Conservation (phyloP, 2,329 filamentous ascomycete genomes). For the Colletotrichum scovillei region DNA sequence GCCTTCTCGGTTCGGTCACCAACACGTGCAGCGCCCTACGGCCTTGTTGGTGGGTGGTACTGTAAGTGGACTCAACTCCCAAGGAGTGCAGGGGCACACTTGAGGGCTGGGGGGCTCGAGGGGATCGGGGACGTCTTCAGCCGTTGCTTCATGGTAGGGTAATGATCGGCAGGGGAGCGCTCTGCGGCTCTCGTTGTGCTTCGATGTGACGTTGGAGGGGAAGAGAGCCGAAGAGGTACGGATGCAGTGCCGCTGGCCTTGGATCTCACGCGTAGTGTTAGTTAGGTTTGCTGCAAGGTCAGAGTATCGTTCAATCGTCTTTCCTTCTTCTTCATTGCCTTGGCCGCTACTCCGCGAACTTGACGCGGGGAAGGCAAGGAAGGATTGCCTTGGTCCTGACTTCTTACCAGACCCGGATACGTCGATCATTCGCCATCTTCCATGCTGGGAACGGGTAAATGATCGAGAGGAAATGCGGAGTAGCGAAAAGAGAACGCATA, state of each 20-base stretch:
- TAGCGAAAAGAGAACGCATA: no score
- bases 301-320: not conserved
- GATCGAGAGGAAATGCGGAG: not conserved
- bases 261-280: not conserved
- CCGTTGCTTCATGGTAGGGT: constrained; percentile 15
- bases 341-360: not conserved
- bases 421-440: not conserved
- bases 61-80: not conserved
- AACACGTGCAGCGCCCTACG: constrained; percentile 26
- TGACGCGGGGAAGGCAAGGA: not conserved
- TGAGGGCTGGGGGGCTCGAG: no score
- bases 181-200: not conserved
- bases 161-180: constrained; percentile 20
- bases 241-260: not conserved
- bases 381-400: not conserved
- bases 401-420: not conserved
- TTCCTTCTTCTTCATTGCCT: not conserved
- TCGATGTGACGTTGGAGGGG: not conserved
- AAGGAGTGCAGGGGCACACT: not conserved
- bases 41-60: not conserved
- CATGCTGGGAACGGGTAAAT: not conserved
- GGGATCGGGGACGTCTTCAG: not conserved
- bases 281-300: not conserved
- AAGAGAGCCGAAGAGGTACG: not conserved
- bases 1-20: not conserved